Base-by-base conservation (phyloP, 331 rosid genomes). In the Quercus phellos region DNA sequence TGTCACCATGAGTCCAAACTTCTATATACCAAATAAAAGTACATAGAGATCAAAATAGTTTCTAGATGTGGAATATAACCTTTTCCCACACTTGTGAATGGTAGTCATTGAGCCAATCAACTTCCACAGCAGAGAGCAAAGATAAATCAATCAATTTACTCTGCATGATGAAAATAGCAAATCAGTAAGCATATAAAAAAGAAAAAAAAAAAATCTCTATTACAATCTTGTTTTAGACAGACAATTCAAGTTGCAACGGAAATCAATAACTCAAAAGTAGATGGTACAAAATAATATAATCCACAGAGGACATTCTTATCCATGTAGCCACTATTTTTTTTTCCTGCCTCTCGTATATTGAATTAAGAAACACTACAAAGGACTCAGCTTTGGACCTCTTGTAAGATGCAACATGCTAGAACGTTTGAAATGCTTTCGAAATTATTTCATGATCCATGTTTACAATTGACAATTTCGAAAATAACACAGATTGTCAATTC, bases 51-150 rank as follows among this genome's bases (percentile, higher is more conserved):
- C n/a, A 10, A 26, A 55, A 42, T 9, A 74, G 27, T 55, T 56
- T n/a, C 69, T 9, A 34, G 51, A 38, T 9, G 43, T 35, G 53
- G 14, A 3, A 17, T 24, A 30, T 35, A 78, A 94, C 99, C 97
- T 94, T 94, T 76, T 90, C 97, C 99, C 97, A 92, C 66, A 92
- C 97, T 80, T 85, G 87, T 29, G 90, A 89, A 85, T 94, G 97
- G 83, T 90, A 94, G 64, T 88, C 85, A 78, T 94, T 85, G 32
- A 94, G 91, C 99, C 99, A 92, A 77, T 88, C 84, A 51, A 90
- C 71, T 78, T 94, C 99, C 56, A 73, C 78, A 32, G 51, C 82
- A 11, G 97, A 94, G 61, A 94, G 90, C 90, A 92, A 86, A 82
- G 94, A 81, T 75, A 90, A 55, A 69, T 94, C 92, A 3, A 94